phyloP scores from a whole-genome alignment of 1,284 basidiomycete genomes.

The Clitocybe nebularis region DNA sequence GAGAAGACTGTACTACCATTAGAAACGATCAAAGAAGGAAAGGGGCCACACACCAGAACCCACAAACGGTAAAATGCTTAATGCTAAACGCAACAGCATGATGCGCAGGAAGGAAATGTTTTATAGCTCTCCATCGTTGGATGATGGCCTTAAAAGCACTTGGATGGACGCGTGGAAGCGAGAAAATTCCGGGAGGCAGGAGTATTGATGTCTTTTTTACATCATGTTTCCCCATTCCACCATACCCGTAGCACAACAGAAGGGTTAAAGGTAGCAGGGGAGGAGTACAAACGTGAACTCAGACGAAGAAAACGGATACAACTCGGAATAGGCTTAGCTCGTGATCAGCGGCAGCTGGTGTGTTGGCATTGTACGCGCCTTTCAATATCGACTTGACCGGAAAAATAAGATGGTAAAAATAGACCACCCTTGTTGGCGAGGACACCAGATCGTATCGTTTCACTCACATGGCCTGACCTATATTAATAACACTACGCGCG shows the following conservation, averaged over 20 bases:
- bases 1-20: constrained; percentile 35
- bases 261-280: constrained; percentile 1
- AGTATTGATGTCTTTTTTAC: constrained; percentile 5
- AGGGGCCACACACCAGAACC: not conserved
- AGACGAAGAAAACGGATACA: constrained; percentile 11
- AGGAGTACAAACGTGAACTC: not conserved
- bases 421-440: not conserved
- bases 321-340: constrained; percentile 15
- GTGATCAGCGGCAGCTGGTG: constrained; percentile 11
- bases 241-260: not conserved
- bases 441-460: not conserved
- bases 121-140: constrained; percentile 3
- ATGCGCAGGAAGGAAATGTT: constrained; percentile 2
- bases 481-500: constrained; percentile 3
- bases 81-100: constrained; percentile 14
- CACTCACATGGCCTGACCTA: not conserved
- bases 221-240: constrained; percentile 14
- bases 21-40: not conserved
- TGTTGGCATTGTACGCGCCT: not conserved
- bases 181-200: constrained; percentile 14
- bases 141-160: constrained; percentile 10
- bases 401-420: constrained; percentile 15
- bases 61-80: constrained; percentile 11
- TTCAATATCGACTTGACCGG: constrained; percentile 8
- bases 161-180: constrained; percentile 6